Percentiles rank a stretch among this genome's conserved stretches.
Conservation (phyloP, 495 filamentous ascomycete genomes). For the Penicillium angulare region DNA sequence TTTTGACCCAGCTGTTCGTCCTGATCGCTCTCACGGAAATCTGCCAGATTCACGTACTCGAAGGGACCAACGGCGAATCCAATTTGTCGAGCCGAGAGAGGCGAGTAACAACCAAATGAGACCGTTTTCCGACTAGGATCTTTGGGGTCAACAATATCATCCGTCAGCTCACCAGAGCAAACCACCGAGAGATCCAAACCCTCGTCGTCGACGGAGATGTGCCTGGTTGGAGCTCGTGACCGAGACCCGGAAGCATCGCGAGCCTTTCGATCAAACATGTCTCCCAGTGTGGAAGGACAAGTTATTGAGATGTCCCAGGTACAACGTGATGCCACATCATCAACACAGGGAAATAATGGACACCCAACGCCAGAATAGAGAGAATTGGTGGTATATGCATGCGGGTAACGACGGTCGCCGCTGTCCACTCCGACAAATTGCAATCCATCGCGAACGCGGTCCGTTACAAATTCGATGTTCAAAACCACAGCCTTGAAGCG, state of each 20-base stretch:
- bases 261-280: constrained; percentile 60
- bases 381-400: constrained; percentile 84
- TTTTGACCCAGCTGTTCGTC: constrained; percentile 85
- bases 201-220: constrained; percentile 71
- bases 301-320: constrained; percentile 87
- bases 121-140: constrained; percentile 79
- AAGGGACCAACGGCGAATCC: constrained; percentile 93
- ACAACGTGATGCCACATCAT: constrained; percentile 74
- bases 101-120: constrained; percentile 68
- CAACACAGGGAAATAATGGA: constrained; percentile 88
- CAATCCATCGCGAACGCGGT: constrained; percentile 75
- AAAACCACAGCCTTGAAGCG: constrained; percentile 58
- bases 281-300: constrained; percentile 79
- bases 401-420: constrained; percentile 78
- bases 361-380: constrained; percentile 74
- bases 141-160: constrained; percentile 72
- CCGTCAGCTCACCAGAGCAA: constrained; percentile 81
- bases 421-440: constrained; percentile 85
- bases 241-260: constrained; percentile 22
- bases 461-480: constrained; percentile 71
- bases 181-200: constrained; percentile 83
- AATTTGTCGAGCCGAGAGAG: constrained; percentile 80
- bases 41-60: constrained; percentile 84
- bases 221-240: constrained; percentile 18
- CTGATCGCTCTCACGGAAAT: constrained; percentile 84